Conservation (phyloP, 306 rosid genomes). For the Hippophae rhamnoides region DNA sequence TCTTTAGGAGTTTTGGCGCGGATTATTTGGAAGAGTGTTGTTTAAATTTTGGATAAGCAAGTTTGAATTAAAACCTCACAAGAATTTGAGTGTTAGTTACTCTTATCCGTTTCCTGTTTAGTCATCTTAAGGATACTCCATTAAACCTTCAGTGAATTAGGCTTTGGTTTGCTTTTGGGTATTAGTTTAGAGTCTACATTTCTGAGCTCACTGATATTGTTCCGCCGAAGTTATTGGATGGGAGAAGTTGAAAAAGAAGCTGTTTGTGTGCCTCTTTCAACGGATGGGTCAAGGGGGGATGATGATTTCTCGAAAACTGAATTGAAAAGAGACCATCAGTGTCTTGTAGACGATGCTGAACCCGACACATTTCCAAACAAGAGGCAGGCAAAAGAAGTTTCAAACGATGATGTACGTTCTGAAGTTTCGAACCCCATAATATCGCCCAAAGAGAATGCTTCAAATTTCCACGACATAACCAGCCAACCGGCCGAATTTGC, state of each 20-base stretch:
- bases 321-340: slow-evolving; percentile 58
- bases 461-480: slow-evolving; percentile 58
- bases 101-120: too few species aligned
- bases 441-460: slow-evolving; percentile 49
- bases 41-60: too few species aligned
- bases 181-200: background rate
- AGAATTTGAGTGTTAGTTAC: too few species aligned
- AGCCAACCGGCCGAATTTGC: slow-evolving; percentile 51
- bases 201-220: too few species aligned
- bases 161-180: slow-evolving; percentile 7
- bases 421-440: slow-evolving; percentile 72
- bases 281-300: slow-evolving; percentile 37
- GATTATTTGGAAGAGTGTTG: too few species aligned
- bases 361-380: slow-evolving; percentile 35
- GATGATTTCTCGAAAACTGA: slow-evolving; percentile 32
- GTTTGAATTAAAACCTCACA: too few species aligned
- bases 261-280: slow-evolving; percentile 32
- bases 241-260: slow-evolving; percentile 60
- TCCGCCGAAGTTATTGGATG: slow-evolving; percentile 31
- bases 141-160: background rate
- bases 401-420: slow-evolving; percentile 74
- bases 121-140: too few species aligned
- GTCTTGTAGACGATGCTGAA: slow-evolving; percentile 30
- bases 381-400: slow-evolving; percentile 68
- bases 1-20: background rate